Evolutionary conservation across 2,329 filamentous ascomycete genomes (phyloP).

Genomic region (Fusarium sp.): DNA sequence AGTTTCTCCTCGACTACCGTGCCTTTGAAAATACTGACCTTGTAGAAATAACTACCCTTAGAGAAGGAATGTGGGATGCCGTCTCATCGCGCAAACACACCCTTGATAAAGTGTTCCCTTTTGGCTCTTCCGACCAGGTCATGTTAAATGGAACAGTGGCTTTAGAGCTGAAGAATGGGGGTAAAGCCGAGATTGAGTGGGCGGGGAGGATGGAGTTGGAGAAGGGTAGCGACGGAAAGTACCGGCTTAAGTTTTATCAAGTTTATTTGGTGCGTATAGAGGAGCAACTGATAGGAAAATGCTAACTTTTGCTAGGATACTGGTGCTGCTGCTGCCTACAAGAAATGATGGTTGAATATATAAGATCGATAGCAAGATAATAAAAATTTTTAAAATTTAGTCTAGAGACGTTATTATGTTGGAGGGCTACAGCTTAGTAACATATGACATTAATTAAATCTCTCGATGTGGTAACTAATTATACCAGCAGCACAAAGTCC

Average conservation of each 20-base stretch:
- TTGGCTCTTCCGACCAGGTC: constrained; percentile 28
- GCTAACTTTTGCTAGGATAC: constrained; percentile 22
- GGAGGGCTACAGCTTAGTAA: too few species aligned
- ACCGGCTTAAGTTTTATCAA: constrained; percentile 39
- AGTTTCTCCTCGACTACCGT: background rate
- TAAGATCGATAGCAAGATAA: too few species aligned
- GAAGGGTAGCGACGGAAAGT: constrained; percentile 25
- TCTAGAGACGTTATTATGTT: too few species aligned
- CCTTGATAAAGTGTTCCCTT: constrained; percentile 28
- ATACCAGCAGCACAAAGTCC: too few species aligned
- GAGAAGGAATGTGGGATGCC: constrained; percentile 39
- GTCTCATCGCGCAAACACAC: constrained; percentile 36
- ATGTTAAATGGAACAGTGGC: constrained; percentile 37
- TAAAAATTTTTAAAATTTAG: too few species aligned
- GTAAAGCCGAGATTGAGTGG: constrained; percentile 36
- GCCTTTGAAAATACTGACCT: background rate
- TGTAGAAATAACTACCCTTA: constrained; percentile 31
- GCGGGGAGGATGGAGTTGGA: constrained; percentile 28
- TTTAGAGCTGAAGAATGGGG: constrained; percentile 34
- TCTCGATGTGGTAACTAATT: too few species aligned
- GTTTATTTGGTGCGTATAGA: constrained; percentile 32
- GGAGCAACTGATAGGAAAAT: accelerated
- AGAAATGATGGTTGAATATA: constrained; percentile 8
- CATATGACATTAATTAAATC: too few species aligned
- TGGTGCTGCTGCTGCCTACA: constrained; percentile 31